Evolutionary conservation across 129 eudicot species (phyloP).

Genomic region (Escallonia herrerae): DNA sequence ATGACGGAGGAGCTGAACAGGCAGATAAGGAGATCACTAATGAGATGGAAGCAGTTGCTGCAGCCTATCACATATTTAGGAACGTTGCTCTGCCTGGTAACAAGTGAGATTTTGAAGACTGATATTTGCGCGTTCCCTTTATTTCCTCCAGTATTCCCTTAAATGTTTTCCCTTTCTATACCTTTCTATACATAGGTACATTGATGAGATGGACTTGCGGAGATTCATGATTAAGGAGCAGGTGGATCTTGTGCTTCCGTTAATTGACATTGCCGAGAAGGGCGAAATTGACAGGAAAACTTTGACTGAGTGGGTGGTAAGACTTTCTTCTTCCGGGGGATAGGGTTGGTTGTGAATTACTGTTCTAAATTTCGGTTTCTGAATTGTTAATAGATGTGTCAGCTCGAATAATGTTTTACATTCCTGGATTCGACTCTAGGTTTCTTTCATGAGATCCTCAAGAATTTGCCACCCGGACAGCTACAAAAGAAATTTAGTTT

Average conservation of each 20-base stretch:
- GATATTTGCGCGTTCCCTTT: neutral
- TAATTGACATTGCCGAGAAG: slow-evolving; percentile 62
- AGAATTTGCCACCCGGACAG: too few species aligned
- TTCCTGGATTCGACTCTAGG: too few species aligned
- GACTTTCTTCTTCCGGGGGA: slow-evolving; percentile 11
- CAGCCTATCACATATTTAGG: slow-evolving; percentile 73
- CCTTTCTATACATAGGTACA: slow-evolving; percentile 33
- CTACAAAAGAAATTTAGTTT: too few species aligned
- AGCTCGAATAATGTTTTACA: too few species aligned
- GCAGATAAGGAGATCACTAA: slow-evolving; percentile 60
- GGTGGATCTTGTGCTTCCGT: slow-evolving; percentile 67
- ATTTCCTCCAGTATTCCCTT: too few species aligned
- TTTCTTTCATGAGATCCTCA: too few species aligned
- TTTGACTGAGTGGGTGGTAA: slow-evolving; percentile 90
- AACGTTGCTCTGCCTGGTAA: slow-evolving; percentile 66
- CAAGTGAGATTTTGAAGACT: slow-evolving; percentile 32
- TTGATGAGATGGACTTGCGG: slow-evolving; percentile 65
- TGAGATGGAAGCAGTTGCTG: slow-evolving; percentile 91
- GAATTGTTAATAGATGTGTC: neutral
- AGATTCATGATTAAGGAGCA: slow-evolving; percentile 86
- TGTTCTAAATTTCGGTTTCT: neutral
- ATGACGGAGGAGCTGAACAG: slow-evolving; percentile 46
- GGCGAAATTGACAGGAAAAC: slow-evolving; percentile 57
- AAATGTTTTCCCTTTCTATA: neutral
- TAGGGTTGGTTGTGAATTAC: neutral